Evolutionary conservation across 1,284 basidiomycete species (phyloP).

Genomic region (Schizophyllum amplum): DNA sequence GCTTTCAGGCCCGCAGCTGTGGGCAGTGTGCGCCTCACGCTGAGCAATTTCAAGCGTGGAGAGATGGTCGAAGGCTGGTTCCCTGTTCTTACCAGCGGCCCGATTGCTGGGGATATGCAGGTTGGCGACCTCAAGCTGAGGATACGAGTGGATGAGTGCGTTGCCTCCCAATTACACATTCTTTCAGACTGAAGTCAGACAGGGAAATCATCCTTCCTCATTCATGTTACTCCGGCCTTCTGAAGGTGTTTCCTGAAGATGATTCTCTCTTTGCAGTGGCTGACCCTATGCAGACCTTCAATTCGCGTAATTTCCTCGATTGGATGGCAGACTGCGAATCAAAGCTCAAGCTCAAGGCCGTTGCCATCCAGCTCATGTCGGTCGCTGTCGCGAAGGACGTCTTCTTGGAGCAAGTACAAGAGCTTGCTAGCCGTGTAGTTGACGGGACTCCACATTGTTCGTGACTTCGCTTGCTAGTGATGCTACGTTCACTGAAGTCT

Average conservation of each 20-base stretch:
- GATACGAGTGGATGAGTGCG: constrained; percentile 69
- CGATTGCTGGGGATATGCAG: constrained; percentile 43
- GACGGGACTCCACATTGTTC: constrained; percentile 53
- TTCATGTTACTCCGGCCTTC: constrained; percentile 44
- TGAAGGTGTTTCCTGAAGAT: constrained; percentile 33
- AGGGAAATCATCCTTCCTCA: constrained; percentile 72
- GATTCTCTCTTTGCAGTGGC: constrained; percentile 4
- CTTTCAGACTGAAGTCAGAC: constrained; percentile 11
- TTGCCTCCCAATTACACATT: constrained; percentile 1
- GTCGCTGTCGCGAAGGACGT: constrained; percentile 58
- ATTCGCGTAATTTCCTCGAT: constrained; percentile 59
- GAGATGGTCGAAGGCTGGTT: constrained; percentile 77
- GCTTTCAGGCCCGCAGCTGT: constrained; percentile 41
- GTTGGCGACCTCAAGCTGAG: constrained; percentile 69
- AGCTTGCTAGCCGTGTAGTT: constrained; percentile 60
- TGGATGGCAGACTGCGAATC: constrained; percentile 67
- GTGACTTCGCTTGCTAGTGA: constrained; percentile 15
- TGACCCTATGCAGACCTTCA: constrained; percentile 39
- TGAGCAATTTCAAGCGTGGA: constrained; percentile 64
- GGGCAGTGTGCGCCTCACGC: constrained; percentile 56
- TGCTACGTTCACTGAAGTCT: constrained; percentile 6
- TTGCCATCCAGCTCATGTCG: constrained; percentile 54
- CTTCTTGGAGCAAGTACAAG: constrained; percentile 58
- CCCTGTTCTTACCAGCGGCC: constrained; percentile 52
- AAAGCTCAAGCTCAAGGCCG: constrained; percentile 50